Evolutionary conservation across 78 protist species (phyloP).

Genomic region (Blattamonas nauphoetae): DNA sequence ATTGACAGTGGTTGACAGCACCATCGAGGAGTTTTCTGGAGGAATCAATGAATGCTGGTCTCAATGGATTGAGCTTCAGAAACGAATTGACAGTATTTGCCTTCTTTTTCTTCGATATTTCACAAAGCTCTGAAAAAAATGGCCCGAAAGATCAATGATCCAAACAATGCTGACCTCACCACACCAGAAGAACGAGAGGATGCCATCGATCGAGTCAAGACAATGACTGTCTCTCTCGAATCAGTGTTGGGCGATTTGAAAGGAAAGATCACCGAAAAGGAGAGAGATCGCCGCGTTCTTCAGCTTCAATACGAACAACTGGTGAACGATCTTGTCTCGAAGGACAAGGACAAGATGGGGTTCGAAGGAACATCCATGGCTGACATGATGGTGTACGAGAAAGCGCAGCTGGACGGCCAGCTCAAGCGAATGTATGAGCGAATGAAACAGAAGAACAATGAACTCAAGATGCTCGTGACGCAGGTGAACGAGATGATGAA

Average conservation of each 20-base stretch:
- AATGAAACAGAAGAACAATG: not conserved
- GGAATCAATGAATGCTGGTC: not conserved
- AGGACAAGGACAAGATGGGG: not conserved
- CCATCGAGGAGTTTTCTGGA: not conserved
- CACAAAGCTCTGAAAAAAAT: not conserved
- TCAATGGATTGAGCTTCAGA: not conserved
- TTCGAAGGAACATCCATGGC: not conserved
- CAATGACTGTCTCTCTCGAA: not conserved
- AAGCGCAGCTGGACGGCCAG: not conserved
- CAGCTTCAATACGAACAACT: not conserved
- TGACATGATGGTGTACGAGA: not conserved
- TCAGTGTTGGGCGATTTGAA: not conserved
- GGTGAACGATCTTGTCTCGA: not conserved
- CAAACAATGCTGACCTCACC: not conserved
- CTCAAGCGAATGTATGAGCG: not conserved
- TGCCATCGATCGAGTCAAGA: not conserved
- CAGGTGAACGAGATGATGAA: not conserved
- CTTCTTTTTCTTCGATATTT: not conserved
- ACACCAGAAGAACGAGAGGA: not conserved
- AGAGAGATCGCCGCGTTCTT: not conserved
- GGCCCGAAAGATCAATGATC: not conserved
- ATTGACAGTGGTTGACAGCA: too few relatives aligned
- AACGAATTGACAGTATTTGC: not conserved
- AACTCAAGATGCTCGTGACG: not conserved
- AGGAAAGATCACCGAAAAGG: not conserved